Evolutionary conservation across 108 stramenopile species (phyloP).

Genomic region (Stephanodiscus triporus): DNA sequence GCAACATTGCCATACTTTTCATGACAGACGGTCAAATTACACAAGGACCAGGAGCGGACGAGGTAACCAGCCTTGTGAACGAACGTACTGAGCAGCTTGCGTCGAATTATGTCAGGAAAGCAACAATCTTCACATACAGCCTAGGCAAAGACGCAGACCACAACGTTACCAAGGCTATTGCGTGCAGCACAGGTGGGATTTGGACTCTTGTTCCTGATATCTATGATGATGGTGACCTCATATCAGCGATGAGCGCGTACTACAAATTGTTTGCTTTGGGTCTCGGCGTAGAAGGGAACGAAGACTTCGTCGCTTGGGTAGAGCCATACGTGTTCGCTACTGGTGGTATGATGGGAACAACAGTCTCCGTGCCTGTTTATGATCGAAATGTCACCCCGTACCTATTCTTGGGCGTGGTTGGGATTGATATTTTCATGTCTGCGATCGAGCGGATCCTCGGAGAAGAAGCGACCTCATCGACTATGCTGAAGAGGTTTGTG

Average conservation of each 20-base stretch:
- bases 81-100: slow-evolving; percentile 7
- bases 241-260: slow-evolving; percentile 55
- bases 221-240: slow-evolving; percentile 25
- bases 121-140: slow-evolving; percentile 53
- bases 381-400: slow-evolving; percentile 40
- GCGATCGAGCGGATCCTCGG: slow-evolving; percentile 29
- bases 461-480: slow-evolving; percentile 23
- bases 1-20: slow-evolving; percentile 47
- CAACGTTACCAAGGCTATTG: slow-evolving; percentile 39
- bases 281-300: slow-evolving; percentile 47
- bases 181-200: slow-evolving; percentile 55
- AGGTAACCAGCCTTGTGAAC: slow-evolving; percentile 36
- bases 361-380: slow-evolving; percentile 66
- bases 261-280: slow-evolving; percentile 62
- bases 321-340: slow-evolving; percentile 55
- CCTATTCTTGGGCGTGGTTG: slow-evolving; percentile 43
- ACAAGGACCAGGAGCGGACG: slow-evolving; percentile 16
- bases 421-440: slow-evolving; percentile 27
- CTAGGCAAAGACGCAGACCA: slow-evolving; percentile 45
- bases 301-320: slow-evolving; percentile 62
- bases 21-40: slow-evolving; percentile 50
- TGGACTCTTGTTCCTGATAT: slow-evolving; percentile 46
- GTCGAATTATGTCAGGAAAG: slow-evolving; percentile 13
- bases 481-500: slow-evolving; percentile 38
- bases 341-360: slow-evolving; percentile 45